These are phyloP conservation scores for Osmozyma mogii DNA, from an alignment of 805 yeast species.

Conservation along the genomic window DNA sequence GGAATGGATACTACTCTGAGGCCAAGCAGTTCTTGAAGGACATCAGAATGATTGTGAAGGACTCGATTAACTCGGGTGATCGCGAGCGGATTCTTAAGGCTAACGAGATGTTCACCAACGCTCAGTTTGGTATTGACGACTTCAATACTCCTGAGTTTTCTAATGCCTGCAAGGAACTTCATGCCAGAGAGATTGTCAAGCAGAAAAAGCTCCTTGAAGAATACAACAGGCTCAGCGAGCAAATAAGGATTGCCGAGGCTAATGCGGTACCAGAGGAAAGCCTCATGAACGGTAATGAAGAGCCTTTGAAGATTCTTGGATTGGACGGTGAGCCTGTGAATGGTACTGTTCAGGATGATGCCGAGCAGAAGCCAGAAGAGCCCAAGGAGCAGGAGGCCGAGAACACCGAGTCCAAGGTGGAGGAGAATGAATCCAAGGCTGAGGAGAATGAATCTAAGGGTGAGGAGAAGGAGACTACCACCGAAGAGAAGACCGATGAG, in stretches of 20 bases:
- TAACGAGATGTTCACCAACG: slow-evolving; percentile 93
- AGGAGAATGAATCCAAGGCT: not conserved
- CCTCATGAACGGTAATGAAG: too few relatives aligned
- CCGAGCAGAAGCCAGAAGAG: slow-evolving; percentile 6
- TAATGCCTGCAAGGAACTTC: slow-evolving; percentile 67
- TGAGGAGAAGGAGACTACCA: not conserved
- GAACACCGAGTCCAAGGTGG: not conserved
- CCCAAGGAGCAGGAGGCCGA: not conserved
- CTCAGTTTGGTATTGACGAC: slow-evolving; percentile 93
- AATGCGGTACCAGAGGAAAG: not conserved
- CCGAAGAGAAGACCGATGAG: not conserved
- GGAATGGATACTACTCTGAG: slow-evolving; percentile 95
- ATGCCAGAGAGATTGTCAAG: slow-evolving; percentile 54
- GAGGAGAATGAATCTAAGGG: not conserved
- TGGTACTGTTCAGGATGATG: slow-evolving; percentile 1
- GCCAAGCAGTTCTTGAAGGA: slow-evolving; percentile 86
- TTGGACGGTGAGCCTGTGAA: slow-evolving; percentile 2
- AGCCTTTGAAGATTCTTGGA: too few relatives aligned
- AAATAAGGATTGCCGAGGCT: not conserved
- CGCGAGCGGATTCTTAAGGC: slow-evolving; percentile 77
- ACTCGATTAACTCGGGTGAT: slow-evolving; percentile 67
- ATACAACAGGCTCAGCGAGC: slow-evolving; percentile 16
- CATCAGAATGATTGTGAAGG: slow-evolving; percentile 74
- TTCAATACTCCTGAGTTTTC: slow-evolving; percentile 65
- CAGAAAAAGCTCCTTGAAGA: slow-evolving; percentile 37